Percentiles rank a stretch among this genome's conserved stretches.
These are phyloP conservation scores for Backusella circina DNA, from an alignment of 192 early-diverging fungal genomes.

Conservation along the genomic window DNA sequence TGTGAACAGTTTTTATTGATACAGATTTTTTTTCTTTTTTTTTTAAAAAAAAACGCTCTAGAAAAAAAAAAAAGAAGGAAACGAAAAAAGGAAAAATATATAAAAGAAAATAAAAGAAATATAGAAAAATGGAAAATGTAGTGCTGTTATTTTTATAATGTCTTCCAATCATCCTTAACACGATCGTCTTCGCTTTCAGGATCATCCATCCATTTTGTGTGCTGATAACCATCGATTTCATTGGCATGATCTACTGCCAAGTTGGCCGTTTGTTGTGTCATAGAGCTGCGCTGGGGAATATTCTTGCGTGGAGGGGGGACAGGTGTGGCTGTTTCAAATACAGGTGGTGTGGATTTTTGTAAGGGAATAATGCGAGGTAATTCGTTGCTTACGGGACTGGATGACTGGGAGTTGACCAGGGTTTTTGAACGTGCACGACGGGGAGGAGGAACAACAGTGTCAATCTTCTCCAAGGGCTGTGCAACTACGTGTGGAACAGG, in stretches of 20 bases:
- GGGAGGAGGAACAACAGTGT: background rate
- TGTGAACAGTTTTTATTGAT: background rate
- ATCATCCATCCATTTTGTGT: constrained; percentile 27
- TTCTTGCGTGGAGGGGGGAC: background rate
- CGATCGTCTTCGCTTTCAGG: constrained; percentile 5
- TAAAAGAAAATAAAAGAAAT: background rate
- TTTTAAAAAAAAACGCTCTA: background rate
- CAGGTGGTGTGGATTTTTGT: background rate
- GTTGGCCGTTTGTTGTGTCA: background rate
- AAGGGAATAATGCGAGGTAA: background rate
- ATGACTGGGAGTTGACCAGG: background rate
- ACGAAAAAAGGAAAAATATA: background rate
- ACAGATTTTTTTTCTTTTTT: background rate
- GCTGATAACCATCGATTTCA: background rate
- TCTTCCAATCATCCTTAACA: background rate
- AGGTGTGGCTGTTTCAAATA: background rate
- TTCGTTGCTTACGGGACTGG: background rate
- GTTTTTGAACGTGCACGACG: constrained; percentile 1
- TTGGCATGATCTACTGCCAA: background rate
- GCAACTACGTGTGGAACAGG: background rate
- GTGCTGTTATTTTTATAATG: constrained; percentile 2
- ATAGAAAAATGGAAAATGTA: background rate
- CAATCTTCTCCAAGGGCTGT: background rate
- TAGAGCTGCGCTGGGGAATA: background rate
- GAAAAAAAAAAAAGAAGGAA: background rate